Conservation (phyloP, 2,329 filamentous ascomycete species). For the Triangularia setosa region DNA sequence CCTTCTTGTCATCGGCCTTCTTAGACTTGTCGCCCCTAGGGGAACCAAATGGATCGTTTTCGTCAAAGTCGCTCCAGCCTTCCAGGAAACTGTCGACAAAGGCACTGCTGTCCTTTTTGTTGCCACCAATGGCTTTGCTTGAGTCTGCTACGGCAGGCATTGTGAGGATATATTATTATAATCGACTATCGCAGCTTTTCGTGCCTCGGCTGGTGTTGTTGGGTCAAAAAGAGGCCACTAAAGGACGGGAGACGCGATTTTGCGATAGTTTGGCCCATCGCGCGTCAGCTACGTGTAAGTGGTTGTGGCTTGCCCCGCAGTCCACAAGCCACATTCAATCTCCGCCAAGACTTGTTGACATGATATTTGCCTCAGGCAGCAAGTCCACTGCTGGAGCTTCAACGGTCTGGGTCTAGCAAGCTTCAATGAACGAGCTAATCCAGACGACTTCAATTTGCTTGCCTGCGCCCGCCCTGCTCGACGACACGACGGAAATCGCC, state of each 20-base stretch:
- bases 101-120: neutral
- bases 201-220: neutral
- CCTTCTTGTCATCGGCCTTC: slow-evolving; percentile 41
- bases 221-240: neutral
- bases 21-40: slow-evolving; percentile 28
- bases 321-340: neutral
- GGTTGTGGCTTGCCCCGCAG: slow-evolving; percentile 13
- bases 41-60: slow-evolving; percentile 47
- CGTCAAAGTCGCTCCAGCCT: slow-evolving; percentile 38
- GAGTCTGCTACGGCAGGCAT: neutral
- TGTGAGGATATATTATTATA: slow-evolving; percentile 50
- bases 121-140: neutral
- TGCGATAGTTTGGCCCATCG: slow-evolving; percentile 8
- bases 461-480: slow-evolving; percentile 19
- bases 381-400: slow-evolving; percentile 16
- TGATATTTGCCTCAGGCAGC: slow-evolving; percentile 21
- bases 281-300: slow-evolving; percentile 12
- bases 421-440: slow-evolving; percentile 13
- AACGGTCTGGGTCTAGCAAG: slow-evolving; percentile 12
- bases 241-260: slow-evolving; percentile 13
- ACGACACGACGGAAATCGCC: slow-evolving; percentile 17
- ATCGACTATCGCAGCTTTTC: slow-evolving; percentile 15
- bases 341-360: neutral
- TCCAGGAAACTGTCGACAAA: slow-evolving; percentile 68
- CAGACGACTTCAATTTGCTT: slow-evolving; percentile 14